These are phyloP conservation scores for Mortierella sp. DNA, from an alignment of 371 early-diverging fungal species.

Conservation along the genomic window DNA sequence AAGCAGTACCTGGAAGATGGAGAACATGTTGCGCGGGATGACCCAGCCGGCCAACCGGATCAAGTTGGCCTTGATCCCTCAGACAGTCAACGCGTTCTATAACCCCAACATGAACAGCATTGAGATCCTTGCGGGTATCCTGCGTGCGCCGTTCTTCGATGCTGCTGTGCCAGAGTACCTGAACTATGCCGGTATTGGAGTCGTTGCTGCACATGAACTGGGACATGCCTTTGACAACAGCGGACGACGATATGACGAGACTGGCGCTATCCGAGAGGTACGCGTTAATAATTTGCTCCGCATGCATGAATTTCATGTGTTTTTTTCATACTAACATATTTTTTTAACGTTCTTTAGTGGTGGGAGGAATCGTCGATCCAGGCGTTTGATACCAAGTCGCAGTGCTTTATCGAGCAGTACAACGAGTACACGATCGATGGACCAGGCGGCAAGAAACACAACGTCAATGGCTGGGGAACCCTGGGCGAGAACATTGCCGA, in stretches of 20 bases:
- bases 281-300: not conserved
- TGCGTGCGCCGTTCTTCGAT: slow-evolving; percentile 36
- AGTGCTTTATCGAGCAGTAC: slow-evolving; percentile 32
- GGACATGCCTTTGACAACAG: slow-evolving; percentile 32
- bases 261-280: slow-evolving; percentile 20
- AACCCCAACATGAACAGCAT: slow-evolving; percentile 34
- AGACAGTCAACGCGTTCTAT: slow-evolving; percentile 40
- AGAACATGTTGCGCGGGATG: slow-evolving; percentile 14
- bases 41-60: slow-evolving; percentile 5
- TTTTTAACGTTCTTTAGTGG: slow-evolving; percentile 7
- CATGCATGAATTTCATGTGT: not conserved
- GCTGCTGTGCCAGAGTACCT: slow-evolving; percentile 33
- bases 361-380: slow-evolving; percentile 10
- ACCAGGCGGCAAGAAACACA: slow-evolving; percentile 13
- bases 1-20: slow-evolving; percentile 15
- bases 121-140: slow-evolving; percentile 39
- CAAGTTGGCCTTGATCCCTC: slow-evolving; percentile 23
- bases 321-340: not conserved
- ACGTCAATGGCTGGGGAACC: slow-evolving; percentile 23
- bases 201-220: slow-evolving; percentile 36
- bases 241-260: slow-evolving; percentile 31
- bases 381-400: slow-evolving; percentile 13
- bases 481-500: slow-evolving; percentile 34
- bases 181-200: slow-evolving; percentile 40
- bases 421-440: slow-evolving; percentile 17